Conservation (phyloP, 352 stramenopile species). For the Hyaloperonospora brassicae region DNA sequence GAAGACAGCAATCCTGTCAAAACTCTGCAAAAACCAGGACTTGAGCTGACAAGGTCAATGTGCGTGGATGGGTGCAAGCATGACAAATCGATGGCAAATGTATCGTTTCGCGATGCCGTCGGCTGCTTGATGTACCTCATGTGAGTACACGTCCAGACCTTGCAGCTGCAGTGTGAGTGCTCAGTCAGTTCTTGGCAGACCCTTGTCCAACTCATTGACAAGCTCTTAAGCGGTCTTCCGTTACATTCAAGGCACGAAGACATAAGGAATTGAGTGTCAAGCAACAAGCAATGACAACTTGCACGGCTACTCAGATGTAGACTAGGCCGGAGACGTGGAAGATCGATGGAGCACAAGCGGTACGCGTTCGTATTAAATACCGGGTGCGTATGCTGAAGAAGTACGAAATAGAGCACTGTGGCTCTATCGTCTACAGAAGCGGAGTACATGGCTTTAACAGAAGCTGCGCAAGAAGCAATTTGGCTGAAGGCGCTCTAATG, state of each 20-base stretch:
- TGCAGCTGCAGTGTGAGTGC: neutral
- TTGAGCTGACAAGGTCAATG: neutral
- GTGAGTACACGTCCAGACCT: neutral
- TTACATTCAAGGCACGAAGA: neutral
- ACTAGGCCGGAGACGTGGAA: neutral
- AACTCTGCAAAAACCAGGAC: neutral
- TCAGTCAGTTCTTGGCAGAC: neutral
- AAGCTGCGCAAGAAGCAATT: constrained; percentile 1
- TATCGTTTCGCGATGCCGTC: neutral
- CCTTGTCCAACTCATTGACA: neutral
- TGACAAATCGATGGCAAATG: neutral
- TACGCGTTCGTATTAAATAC: neutral
- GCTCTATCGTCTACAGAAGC: too few relatives aligned
- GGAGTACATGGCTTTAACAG: too few relatives aligned
- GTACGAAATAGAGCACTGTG: neutral
- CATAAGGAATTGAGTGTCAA: neutral
- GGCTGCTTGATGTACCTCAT: neutral
- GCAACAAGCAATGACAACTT: neutral
- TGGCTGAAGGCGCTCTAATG: neutral
- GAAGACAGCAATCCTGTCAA: neutral
- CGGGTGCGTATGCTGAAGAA: neutral
- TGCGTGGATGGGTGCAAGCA: neutral
- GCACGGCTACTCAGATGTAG: neutral
- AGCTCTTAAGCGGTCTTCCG: neutral
- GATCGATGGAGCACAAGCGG: neutral